Evolutionary conservation across 2,329 filamentous ascomycete species (phyloP), one percentile per base, ranked within the genome.

Genomic region (Pezicula neosporulosa): DNA sequence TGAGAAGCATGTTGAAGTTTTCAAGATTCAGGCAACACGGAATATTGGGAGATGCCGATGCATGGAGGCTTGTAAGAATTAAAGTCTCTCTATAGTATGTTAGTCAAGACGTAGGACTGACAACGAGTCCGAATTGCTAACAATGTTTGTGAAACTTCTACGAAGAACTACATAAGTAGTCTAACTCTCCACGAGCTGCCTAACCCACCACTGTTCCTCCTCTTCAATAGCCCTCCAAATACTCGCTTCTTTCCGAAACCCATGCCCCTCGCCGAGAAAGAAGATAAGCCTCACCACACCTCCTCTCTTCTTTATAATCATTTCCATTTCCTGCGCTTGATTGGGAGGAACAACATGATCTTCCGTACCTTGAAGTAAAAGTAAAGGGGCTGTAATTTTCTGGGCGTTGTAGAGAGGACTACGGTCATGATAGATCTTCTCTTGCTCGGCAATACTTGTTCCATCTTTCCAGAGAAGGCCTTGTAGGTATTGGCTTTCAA

Each of bases 341-440:
- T 72, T 70, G 15, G 77, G 63, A 0, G 80, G 81, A 15, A 83
- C 81, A 1, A 84, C 73, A 33, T 75, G 74, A 55, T 85, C 82
- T 8, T 66, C 67, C 1, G 70, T 71, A 0, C 80, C 81, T 16
- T 82, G 77, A 3, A 84, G 56, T 7, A 85, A 64, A 35, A 83
- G 64, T 19, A 84, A 60, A 1, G 78, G 77, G 2, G 74, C 66
- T 36, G 61, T 66, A 46, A 80, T 77, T 44, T 69, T 66, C 18
- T 70, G 66, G 0, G 73, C 76, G 35, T 74, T 68, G 44, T 70
- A 71, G 4, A 77, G 59, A 0, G 78, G 75, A 38, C 77, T 80
- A 13, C 77, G 66, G 45, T 74, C 72, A 5, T 60, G 64, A 37
- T 72, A 73, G 6, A 75, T 66, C n/a, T 27, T 33, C 8, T 46